A percentile compares a stretch with the other conserved stretches of the same genome.
Conservation (phyloP, 352 stramenopile species). For the Phytophthora sansomeana region DNA sequence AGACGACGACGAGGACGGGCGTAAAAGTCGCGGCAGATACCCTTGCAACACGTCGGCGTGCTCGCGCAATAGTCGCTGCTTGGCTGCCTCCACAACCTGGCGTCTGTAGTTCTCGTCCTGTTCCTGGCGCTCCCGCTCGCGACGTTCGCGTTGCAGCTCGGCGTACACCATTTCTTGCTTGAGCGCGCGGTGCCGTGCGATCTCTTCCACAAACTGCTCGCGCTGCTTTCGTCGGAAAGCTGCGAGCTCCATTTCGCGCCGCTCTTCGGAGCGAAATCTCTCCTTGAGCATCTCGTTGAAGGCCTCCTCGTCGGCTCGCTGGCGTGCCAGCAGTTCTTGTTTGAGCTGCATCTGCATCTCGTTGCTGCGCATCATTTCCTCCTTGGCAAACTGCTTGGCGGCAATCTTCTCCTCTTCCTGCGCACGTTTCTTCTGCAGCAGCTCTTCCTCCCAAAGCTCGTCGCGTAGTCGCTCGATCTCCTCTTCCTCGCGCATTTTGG, state of each 20-base stretch:
- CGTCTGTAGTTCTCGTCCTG: slow-evolving; percentile 85
- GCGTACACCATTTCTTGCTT: slow-evolving; percentile 82
- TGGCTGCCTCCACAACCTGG: slow-evolving; percentile 87
- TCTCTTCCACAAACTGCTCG: slow-evolving; percentile 74
- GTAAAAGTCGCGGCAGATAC: slow-evolving; percentile 64
- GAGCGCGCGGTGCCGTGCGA: slow-evolving; percentile 58
- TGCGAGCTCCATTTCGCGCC: slow-evolving; percentile 70
- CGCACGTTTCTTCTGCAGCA: slow-evolving; percentile 74
- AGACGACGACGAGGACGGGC: slow-evolving; percentile 49
- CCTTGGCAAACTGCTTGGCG: slow-evolving; percentile 77
- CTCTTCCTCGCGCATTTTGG: slow-evolving; percentile 83
- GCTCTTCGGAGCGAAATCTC: slow-evolving; percentile 71
- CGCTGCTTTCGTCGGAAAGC: slow-evolving; percentile 67
- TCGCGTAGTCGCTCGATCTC: slow-evolving; percentile 90
- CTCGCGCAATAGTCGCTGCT: slow-evolving; percentile 83
- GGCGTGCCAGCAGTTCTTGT: slow-evolving; percentile 58
- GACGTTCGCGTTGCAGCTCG: slow-evolving; percentile 81
- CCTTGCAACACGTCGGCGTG: slow-evolving; percentile 85
- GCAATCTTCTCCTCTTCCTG: slow-evolving; percentile 76
- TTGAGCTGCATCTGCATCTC: slow-evolving; percentile 68
- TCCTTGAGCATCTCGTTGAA: slow-evolving; percentile 75
- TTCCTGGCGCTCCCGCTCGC: slow-evolving; percentile 66
- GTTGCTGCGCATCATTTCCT: slow-evolving; percentile 91
- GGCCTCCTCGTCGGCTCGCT: slow-evolving; percentile 70
- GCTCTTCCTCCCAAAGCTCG: slow-evolving; percentile 94